Conservation (phyloP, 2,329 filamentous ascomycete species). For the Colletotrichum euphorbiae region DNA sequence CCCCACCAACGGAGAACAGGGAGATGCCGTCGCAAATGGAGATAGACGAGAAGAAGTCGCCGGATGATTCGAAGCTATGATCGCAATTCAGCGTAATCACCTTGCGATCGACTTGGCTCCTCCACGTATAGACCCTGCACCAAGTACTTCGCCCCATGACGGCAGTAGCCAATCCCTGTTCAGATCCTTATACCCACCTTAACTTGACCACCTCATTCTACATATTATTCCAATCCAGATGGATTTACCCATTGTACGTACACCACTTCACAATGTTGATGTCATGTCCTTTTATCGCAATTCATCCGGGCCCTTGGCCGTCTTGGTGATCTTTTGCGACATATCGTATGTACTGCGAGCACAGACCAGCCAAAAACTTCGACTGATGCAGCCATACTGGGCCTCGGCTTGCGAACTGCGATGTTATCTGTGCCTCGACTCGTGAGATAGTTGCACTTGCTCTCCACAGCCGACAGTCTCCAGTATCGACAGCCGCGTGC, state of each 20-base stretch:
- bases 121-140: not conserved
- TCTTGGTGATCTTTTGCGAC: too few species aligned
- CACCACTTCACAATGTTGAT: not conserved
- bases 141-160: not conserved
- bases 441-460: too few species aligned
- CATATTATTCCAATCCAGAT: not conserved
- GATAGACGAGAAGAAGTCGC: not conserved
- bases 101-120: not conserved
- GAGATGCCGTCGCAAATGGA: not conserved
- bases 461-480: too few species aligned
- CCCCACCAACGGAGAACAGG: not conserved
- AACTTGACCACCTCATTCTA: not conserved
- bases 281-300: too few species aligned
- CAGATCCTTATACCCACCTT: slow-evolving; percentile 29
- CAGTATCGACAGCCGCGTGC: too few species aligned
- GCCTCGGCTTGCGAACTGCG: too few species aligned
- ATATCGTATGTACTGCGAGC: too few species aligned
- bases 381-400: too few species aligned
- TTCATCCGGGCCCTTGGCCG: too few species aligned
- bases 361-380: too few species aligned
- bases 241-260: not conserved
- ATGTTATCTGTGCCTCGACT: too few species aligned
- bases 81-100: not conserved
- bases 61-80: slow-evolving; percentile 24
- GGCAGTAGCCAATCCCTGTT: slow-evolving; percentile 20